Evolutionary conservation across 352 stramenopile genomes (phyloP).

Genomic region (Pythium graminicola): DNA sequence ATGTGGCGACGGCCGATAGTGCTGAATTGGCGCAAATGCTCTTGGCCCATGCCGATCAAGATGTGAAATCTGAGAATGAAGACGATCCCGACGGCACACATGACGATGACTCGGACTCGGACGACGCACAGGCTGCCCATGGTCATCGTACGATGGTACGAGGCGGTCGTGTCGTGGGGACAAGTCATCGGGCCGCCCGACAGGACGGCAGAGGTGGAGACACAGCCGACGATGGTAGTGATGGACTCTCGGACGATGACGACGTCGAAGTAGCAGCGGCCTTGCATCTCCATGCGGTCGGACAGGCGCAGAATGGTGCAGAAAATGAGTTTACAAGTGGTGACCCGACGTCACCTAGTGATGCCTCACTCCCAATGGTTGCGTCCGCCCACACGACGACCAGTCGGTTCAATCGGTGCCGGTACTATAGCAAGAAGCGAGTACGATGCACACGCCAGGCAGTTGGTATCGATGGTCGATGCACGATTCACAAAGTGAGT

Average conservation of each 20-base stretch:
- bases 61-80: constrained; percentile 16
- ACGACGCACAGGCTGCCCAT: background rate
- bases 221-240: constrained; percentile 7
- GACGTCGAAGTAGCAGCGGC: constrained; percentile 18
- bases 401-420: constrained; percentile 35
- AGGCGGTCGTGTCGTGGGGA: background rate
- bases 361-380: background rate
- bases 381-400: background rate
- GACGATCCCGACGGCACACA: background rate
- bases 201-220: background rate
- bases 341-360: constrained; percentile 4
- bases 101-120: constrained; percentile 18
- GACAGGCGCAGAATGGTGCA: background rate
- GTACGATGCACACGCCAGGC: constrained; percentile 53
- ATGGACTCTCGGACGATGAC: constrained; percentile 17
- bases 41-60: constrained; percentile 56
- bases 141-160: background rate
- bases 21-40: constrained; percentile 67
- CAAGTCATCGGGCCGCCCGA: background rate
- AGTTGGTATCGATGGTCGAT: constrained; percentile 68
- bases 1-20: constrained; percentile 41
- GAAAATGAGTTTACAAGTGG: constrained; percentile 2
- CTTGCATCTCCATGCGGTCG: constrained; percentile 18
- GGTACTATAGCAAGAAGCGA: constrained; percentile 69
- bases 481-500: constrained; percentile 75